Percentiles rank a stretch among this genome's conserved stretches.
Evolutionary conservation across 208 protist genomes (phyloP).

Genomic region (Herpetomonas tarakana): DNA sequence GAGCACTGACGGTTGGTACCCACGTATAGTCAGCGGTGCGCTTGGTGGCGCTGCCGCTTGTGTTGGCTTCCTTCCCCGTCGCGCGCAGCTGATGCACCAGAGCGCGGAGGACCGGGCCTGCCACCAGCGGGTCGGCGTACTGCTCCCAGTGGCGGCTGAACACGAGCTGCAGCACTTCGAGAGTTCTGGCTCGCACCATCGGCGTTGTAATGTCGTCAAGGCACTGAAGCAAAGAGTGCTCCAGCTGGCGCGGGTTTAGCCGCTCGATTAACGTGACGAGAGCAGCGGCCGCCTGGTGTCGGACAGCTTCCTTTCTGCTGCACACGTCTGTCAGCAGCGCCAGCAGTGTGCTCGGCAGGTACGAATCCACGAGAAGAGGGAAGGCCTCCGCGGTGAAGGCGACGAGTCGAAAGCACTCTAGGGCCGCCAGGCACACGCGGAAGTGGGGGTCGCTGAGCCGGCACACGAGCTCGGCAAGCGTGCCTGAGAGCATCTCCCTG

Average conservation of each 20-base stretch:
- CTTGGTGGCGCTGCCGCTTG: no score
- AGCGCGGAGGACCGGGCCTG: background rate
- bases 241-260: background rate
- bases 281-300: background rate
- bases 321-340: constrained; percentile 1
- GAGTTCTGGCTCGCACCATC: constrained; percentile 19
- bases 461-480: constrained; percentile 14
- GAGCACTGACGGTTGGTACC: background rate
- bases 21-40: no score
- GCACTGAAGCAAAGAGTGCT: constrained; percentile 9
- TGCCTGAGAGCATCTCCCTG: background rate
- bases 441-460: constrained; percentile 54
- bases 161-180: constrained; percentile 32
- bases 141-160: constrained; percentile 12
- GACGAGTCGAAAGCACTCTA: constrained; percentile 18
- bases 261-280: background rate
- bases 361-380: background rate
- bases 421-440: constrained; percentile 35
- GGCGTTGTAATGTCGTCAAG: constrained; percentile 17
- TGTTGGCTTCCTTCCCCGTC: no score
- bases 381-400: background rate
- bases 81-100: background rate
- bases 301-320: background rate
- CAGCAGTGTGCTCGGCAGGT: background rate
- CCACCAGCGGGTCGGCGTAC: background rate